Percentiles rank a stretch among this genome's conserved stretches.
Evolutionary conservation across 1,284 basidiomycete genomes (phyloP).

Genomic region (Chalciporus piperatoides): DNA sequence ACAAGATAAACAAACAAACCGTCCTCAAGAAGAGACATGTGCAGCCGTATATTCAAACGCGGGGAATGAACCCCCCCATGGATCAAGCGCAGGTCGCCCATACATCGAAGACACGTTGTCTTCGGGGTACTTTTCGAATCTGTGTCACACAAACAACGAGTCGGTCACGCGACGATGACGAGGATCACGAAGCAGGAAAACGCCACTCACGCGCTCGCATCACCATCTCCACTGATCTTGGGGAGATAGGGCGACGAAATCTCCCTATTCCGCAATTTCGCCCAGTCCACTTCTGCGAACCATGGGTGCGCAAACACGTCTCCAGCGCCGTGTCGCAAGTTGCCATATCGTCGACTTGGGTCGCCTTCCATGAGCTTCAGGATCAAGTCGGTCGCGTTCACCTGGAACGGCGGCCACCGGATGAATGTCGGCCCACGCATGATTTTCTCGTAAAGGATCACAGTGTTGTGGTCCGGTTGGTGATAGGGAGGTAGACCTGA

Average conservation of each 20-base stretch:
- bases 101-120: slow-evolving; percentile 59
- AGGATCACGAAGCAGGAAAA: neutral
- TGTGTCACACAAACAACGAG: slow-evolving; percentile 27
- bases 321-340: slow-evolving; percentile 86
- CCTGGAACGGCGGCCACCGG: slow-evolving; percentile 89
- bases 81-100: slow-evolving; percentile 53
- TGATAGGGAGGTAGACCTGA: slow-evolving; percentile 81
- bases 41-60: slow-evolving; percentile 57
- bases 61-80: slow-evolving; percentile 56
- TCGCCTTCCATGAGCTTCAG: slow-evolving; percentile 89
- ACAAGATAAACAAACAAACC: slow-evolving; percentile 5
- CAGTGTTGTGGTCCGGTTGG: slow-evolving; percentile 60
- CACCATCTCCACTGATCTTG: slow-evolving; percentile 80
- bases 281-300: slow-evolving; percentile 98
- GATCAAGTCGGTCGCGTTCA: slow-evolving; percentile 84
- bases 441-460: slow-evolving; percentile 78
- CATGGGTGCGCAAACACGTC: slow-evolving; percentile 97
- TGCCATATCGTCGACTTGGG: slow-evolving; percentile 90
- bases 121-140: slow-evolving; percentile 75
- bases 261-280: slow-evolving; percentile 76
- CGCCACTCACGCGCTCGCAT: slow-evolving; percentile 81
- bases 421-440: slow-evolving; percentile 72
- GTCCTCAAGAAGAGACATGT: slow-evolving; percentile 34
- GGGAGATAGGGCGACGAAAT: slow-evolving; percentile 97
- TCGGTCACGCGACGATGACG: neutral